Percentiles rank a stretch among this genome's conserved stretches.
These are phyloP conservation scores for Lichtheimia corymbifera DNA, from an alignment of 371 early-diverging fungal genomes.

Conservation along the genomic window DNA sequence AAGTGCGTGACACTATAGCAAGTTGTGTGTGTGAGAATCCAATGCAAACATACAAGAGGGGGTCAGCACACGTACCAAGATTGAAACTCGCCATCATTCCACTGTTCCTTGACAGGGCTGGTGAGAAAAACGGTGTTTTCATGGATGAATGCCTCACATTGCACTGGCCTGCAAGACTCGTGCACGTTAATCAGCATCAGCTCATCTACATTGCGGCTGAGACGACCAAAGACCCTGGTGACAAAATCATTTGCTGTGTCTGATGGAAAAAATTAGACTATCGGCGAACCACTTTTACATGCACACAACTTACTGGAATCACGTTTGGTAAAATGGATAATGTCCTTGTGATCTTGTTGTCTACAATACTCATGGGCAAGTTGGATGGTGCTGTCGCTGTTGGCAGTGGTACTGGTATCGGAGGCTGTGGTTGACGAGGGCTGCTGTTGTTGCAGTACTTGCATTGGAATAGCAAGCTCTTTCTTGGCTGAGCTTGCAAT, in stretches of 20 bases:
- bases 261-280: not conserved
- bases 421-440: not conserved
- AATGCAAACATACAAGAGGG: not conserved
- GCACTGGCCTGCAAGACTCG: slow-evolving; percentile 16
- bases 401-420: slow-evolving; percentile 1
- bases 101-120: slow-evolving; percentile 34
- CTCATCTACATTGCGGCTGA: slow-evolving; percentile 28
- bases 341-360: slow-evolving; percentile 13
- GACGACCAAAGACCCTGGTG: slow-evolving; percentile 33
- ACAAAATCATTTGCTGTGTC: slow-evolving; percentile 28
- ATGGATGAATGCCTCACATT: slow-evolving; percentile 49
- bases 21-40: not conserved
- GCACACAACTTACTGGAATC: slow-evolving; percentile 10
- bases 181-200: slow-evolving; percentile 29
- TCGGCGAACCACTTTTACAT: not conserved
- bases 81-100: slow-evolving; percentile 49
- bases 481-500: slow-evolving; percentile 47
- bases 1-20: slow-evolving; percentile 40
- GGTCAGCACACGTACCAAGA: slow-evolving; percentile 28
- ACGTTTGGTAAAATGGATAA: slow-evolving; percentile 14
- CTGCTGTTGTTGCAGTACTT: slow-evolving; percentile 24
- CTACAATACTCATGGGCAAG: slow-evolving; percentile 11
- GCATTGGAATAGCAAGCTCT: slow-evolving; percentile 43
- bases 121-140: slow-evolving; percentile 44
- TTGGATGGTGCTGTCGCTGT: not conserved